Evolutionary conservation across 345 rosid species (phyloP).

Genomic region (Salix koriyanagi): DNA sequence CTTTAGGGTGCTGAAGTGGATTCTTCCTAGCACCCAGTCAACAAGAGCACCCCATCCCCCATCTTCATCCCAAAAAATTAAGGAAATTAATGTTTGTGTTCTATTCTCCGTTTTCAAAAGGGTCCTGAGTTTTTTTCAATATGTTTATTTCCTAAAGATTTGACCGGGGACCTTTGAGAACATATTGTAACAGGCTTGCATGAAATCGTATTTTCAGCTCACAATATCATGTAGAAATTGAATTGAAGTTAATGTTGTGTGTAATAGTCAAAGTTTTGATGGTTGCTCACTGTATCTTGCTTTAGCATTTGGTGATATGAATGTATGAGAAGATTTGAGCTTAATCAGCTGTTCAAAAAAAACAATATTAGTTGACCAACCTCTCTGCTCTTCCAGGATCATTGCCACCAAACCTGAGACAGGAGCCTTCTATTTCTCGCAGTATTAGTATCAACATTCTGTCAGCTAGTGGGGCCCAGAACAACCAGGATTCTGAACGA

Average conservation of each 20-base stretch:
- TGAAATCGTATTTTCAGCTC: not conserved
- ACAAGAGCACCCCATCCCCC: not conserved
- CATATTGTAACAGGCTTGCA: not conserved
- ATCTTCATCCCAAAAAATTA: not conserved
- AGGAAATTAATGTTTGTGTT: not conserved
- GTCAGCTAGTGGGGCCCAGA: constrained; percentile 36
- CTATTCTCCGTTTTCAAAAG: not conserved
- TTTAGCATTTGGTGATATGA: not conserved
- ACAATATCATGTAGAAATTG: not conserved
- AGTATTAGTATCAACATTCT: constrained; percentile 36
- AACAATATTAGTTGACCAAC: not conserved
- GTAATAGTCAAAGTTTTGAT: not conserved
- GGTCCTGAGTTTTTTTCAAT: not conserved
- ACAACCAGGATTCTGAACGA: constrained; percentile 44
- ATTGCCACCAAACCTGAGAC: constrained; percentile 32
- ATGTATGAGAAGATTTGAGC: not conserved
- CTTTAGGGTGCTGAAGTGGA: not conserved
- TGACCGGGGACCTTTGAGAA: not conserved
- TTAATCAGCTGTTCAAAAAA: not conserved
- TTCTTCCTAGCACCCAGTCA: not conserved
- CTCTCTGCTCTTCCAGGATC: constrained; percentile 33
- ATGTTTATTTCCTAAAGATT: not conserved
- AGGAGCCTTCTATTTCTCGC: constrained; percentile 32
- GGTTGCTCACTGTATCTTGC: not conserved
- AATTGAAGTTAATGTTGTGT: not conserved